Evolutionary conservation across 169 alveolate species (phyloP).

Genomic region (Plasmodium gallinaceum): DNA sequence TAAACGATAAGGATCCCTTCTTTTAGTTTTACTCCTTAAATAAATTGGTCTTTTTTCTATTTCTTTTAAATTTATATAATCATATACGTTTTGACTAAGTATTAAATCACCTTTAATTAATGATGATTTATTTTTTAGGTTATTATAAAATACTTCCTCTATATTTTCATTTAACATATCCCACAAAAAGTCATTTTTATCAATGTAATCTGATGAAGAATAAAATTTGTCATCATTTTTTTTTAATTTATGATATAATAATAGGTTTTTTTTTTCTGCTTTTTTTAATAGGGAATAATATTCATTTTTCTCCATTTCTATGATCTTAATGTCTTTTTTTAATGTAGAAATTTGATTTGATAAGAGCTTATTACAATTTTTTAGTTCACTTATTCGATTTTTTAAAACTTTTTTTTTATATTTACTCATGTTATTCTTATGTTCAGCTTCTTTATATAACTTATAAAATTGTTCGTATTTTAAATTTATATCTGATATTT

Average conservation of each 20-base stretch:
- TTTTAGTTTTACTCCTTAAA: not conserved
- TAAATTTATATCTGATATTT: slow-evolving; percentile 51
- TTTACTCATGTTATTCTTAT: slow-evolving; percentile 32
- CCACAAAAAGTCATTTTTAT: too few relatives aligned
- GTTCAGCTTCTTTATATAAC: slow-evolving; percentile 57
- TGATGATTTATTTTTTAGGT: too few relatives aligned
- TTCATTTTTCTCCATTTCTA: slow-evolving; percentile 47
- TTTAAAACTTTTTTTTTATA: slow-evolving; percentile 51
- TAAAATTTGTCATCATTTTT: not conserved
- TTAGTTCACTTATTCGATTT: slow-evolving; percentile 28
- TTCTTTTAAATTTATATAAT: too few relatives aligned
- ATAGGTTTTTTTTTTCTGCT: slow-evolving; percentile 51
- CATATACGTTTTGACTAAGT: too few relatives aligned
- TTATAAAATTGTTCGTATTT: slow-evolving; percentile 47
- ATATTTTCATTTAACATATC: too few relatives aligned
- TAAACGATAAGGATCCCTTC: slow-evolving; percentile 8
- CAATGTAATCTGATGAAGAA: too few relatives aligned
- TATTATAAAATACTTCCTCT: too few relatives aligned
- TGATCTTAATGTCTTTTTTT: slow-evolving; percentile 28
- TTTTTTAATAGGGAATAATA: slow-evolving; percentile 33
- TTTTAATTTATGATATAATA: slow-evolving; percentile 51
- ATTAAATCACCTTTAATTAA: too few relatives aligned
- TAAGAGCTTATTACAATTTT: slow-evolving; percentile 22
- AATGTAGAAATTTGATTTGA: slow-evolving; percentile 25
- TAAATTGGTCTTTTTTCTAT: not conserved